Base-by-base conservation (phyloP, 441 rosid genomes). In the Croton setiger region DNA sequence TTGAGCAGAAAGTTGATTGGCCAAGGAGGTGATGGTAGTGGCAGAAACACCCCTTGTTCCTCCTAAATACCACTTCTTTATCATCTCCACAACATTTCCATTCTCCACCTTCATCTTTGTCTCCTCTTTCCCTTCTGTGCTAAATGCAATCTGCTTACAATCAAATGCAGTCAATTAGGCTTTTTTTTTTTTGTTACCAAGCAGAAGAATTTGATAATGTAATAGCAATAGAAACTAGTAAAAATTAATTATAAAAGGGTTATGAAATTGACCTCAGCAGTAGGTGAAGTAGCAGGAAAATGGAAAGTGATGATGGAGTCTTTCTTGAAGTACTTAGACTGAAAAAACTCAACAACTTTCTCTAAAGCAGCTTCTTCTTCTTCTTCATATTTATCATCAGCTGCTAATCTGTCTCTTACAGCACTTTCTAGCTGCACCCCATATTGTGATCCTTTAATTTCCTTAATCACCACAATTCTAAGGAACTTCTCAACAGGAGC, bases 381-480 rank as follows among this genome's bases (percentile, higher is more conserved):
- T 43, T 93, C 98, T 69, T 93, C 97, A 60, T 93, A 93, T 74
- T 88, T 85, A 75, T 93, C 98, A 2, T 71, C 87, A 3, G 71
- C 97, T 0, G 87, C 95, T 21, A 91, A 77, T 72, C 91, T 77
- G 69, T 91, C 97, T 72, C 93, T 87, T 64, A 89, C 96, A 0
- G 83, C 20, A 67, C 84, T 83, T 78, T 91, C 93, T 37, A 91
- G 75, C 58, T 86, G 91, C 37, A 86, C 97, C 20, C 95, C 97
- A 35, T 91, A 91, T 63, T 91, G 95, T 27, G 95, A 79, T 37
- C 97, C 97, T 57, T 91, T 91, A 17, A 91, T 87, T 73, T 91
- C 98, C 75, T 93, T 93, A 17, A 93, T 93, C 77, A 87, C 88
- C 72, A 93, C 97, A 18, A 93, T 84, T 71, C 97, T 86, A 49